Evolutionary conservation across 169 alveolate species (phyloP), one percentile per base, ranked within the genome.

Genomic region (Toxoplasma gondii): DNA sequence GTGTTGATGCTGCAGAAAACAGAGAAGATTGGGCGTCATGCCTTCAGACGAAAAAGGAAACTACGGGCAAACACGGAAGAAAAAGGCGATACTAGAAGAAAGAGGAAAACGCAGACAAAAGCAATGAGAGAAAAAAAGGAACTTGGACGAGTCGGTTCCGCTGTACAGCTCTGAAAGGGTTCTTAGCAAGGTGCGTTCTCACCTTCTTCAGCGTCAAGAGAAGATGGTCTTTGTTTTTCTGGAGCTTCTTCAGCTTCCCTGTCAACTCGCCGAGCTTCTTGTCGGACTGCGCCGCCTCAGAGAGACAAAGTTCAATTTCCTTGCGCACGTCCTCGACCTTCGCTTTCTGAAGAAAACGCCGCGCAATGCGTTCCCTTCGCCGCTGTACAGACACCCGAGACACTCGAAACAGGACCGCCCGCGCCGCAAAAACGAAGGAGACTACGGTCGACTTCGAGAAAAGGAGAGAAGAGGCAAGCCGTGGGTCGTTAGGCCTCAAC

Each of bases 271-370:
- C 43, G 49, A 34, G 39, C 84, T 74, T 74, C 84, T 74, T 74
- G 84, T 74, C 84, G 1, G 84, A 74, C 84, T 36, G 84, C 2
- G 84, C 84, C 39, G 84, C 84, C 84, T 74, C 84, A 16, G 39
- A 1, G 39, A 74, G 44, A 44, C 39, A 36, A 16, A 16, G 45
- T n/a, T 74, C 84, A 44, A 74, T 74, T n/a, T 74, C 84, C 84
- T n/a, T 10, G 84, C 84, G 84, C 45, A 74, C 84, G 27, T 74
- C 84, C 39, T 74, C 84, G 39, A 74, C 84, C 84, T 74, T 31
- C n/a, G 39, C 43, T 74, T 36, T 74, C 84, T 74, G 84, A 1
- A n/a, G n/a, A 31, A n/a, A 74, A 31, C 17, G 49, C 41, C 1
- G 27, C 17, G 9, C 9, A 27, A 74, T 2, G 44, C 39, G 58